Conservation (phyloP, 1,284 basidiomycete genomes). For the Tilletia indica region DNA sequence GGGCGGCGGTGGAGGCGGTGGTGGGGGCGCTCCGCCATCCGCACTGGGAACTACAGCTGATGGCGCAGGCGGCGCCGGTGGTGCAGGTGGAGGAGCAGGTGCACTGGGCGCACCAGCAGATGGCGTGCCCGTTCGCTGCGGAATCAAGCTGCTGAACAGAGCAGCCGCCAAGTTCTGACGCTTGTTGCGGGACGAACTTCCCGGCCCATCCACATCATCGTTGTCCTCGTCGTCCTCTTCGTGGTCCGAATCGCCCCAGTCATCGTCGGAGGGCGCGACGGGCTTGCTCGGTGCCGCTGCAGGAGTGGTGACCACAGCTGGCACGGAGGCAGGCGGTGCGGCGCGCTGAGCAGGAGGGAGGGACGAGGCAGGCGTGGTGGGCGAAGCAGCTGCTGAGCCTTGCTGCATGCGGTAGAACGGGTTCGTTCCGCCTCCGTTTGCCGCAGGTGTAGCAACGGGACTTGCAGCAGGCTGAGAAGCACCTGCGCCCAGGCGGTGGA, state of each 20-base stretch:
- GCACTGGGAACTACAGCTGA: slow-evolving; percentile 18
- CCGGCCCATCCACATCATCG: slow-evolving; percentile 49
- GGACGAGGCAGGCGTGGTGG: slow-evolving; percentile 3
- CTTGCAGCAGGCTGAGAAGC: slow-evolving; percentile 22
- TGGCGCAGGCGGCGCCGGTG: slow-evolving; percentile 43
- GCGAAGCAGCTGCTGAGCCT: slow-evolving; percentile 12
- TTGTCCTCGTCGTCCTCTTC: slow-evolving; percentile 50
- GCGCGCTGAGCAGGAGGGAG: slow-evolving; percentile 21
- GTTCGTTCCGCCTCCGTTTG: slow-evolving; percentile 34
- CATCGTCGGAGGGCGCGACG: slow-evolving; percentile 36
- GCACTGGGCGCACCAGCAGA: slow-evolving; percentile 23
- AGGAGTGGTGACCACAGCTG: background rate
- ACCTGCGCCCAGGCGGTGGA: slow-evolving; percentile 46
- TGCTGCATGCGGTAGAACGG: slow-evolving; percentile 47
- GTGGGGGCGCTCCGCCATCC: background rate
- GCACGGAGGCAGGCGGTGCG: background rate
- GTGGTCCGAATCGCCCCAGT: slow-evolving; percentile 51
- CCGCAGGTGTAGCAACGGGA: slow-evolving; percentile 19
- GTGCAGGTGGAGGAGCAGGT: slow-evolving; percentile 22
- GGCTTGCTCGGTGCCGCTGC: background rate
- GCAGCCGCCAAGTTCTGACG: slow-evolving; percentile 53
- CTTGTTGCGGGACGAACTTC: slow-evolving; percentile 47
- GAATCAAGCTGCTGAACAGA: slow-evolving; percentile 51
- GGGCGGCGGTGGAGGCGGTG: slow-evolving; percentile 49
- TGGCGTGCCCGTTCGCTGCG: slow-evolving; percentile 34